A percentile compares a stretch with the other conserved stretches of the same genome.
These are phyloP conservation scores for Chernovozyma aurita DNA, from an alignment of 1,139 yeast species.

Conservation along the genomic window DNA sequence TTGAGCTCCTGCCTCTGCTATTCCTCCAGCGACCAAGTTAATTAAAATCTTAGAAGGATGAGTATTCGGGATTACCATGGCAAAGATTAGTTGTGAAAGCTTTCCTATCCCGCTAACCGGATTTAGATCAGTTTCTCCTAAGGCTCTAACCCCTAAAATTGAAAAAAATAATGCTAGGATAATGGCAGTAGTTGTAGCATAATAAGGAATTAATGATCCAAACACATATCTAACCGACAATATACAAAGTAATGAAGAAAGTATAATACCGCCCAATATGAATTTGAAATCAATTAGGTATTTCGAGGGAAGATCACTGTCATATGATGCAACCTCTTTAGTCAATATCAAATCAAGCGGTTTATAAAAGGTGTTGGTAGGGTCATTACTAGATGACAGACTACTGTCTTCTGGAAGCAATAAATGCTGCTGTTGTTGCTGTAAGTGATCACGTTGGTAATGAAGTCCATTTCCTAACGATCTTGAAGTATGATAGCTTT, in stretches of 20 bases:
- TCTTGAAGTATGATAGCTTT: background rate
- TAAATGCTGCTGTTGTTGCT: slow-evolving; percentile 6
- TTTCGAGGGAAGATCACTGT: slow-evolving; percentile 11
- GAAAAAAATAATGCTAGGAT: slow-evolving; percentile 74
- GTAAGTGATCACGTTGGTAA: slow-evolving; percentile 6
- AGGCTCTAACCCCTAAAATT: slow-evolving; percentile 83
- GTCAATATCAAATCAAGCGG: background rate
- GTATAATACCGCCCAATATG: slow-evolving; percentile 56
- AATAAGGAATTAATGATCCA: slow-evolving; percentile 66
- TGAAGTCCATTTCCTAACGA: background rate
- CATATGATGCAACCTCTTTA: background rate
- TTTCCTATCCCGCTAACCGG: slow-evolving; percentile 98
- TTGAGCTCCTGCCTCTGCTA: slow-evolving; percentile 98
- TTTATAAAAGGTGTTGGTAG: slow-evolving; percentile 8
- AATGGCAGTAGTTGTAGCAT: slow-evolving; percentile 65
- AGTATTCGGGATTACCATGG: slow-evolving; percentile 67
- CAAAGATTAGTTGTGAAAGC: slow-evolving; percentile 83
- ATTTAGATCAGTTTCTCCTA: slow-evolving; percentile 94
- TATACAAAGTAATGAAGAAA: slow-evolving; percentile 66
- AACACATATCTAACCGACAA: slow-evolving; percentile 62
- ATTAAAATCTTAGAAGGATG: slow-evolving; percentile 81
- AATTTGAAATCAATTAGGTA: slow-evolving; percentile 49
- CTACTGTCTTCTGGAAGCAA: slow-evolving; percentile 6
- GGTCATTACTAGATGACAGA: slow-evolving; percentile 17
- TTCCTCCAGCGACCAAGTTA: slow-evolving; percentile 90